A percentile compares a stretch with the other conserved stretches of the same genome.
Conservation (phyloP, 148 eudicot species). For the Camellia japonica region DNA sequence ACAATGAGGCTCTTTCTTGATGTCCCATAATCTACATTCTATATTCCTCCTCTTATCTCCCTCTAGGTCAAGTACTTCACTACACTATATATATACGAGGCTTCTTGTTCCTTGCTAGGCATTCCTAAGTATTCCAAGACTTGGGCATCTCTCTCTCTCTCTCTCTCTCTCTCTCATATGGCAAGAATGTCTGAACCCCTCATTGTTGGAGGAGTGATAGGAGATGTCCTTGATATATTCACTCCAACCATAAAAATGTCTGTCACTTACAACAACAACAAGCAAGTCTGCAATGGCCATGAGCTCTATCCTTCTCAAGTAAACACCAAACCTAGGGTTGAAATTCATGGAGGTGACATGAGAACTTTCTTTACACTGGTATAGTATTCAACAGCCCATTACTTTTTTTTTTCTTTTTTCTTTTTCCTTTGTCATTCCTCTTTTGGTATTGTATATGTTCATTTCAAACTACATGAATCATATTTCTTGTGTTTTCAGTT, state of each 20-base stretch:
- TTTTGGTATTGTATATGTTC: too few relatives aligned
- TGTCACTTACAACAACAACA: slow-evolving; percentile 40
- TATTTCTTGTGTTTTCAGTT: too few relatives aligned
- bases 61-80: too few relatives aligned
- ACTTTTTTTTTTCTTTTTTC: background rate
- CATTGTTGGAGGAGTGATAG: slow-evolving; percentile 67
- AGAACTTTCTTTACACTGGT: slow-evolving; percentile 83
- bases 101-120: too few relatives aligned
- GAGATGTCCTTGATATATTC: slow-evolving; percentile 79
- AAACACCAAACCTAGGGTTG: slow-evolving; percentile 53
- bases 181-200: slow-evolving; percentile 56
- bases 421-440: background rate
- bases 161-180: slow-evolving; percentile 28
- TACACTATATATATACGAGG: too few relatives aligned
- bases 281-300: slow-evolving; percentile 66
- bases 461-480: too few relatives aligned
- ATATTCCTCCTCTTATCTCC: too few relatives aligned
- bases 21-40: background rate
- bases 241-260: slow-evolving; percentile 47
- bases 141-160: slow-evolving; percentile 6
- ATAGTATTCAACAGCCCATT: background rate
- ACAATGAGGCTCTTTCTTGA: background rate
- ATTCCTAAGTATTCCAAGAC: too few relatives aligned
- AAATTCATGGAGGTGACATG: slow-evolving; percentile 57
- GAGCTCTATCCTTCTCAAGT: slow-evolving; percentile 71